These are phyloP conservation scores for Alternaria dauci DNA, from an alignment of 2,329 filamentous ascomycete species.

Conservation along the genomic window DNA sequence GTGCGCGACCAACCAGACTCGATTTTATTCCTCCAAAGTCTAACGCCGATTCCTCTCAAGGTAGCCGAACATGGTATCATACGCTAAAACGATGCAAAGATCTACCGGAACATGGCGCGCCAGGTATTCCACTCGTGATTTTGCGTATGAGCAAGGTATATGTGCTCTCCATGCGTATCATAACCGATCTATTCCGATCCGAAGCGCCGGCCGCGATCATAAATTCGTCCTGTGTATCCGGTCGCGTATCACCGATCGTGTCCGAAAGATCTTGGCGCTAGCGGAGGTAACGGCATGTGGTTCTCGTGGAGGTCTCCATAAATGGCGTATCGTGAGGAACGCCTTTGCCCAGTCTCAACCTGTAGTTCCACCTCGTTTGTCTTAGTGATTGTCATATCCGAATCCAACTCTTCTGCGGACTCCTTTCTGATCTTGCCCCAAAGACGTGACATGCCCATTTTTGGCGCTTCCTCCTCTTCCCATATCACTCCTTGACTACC, in stretches of 20 bases:
- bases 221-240: neutral
- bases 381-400: conserved; percentile 33
- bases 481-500: conserved; percentile 17
- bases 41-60: conserved; percentile 13
- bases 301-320: conserved; percentile 4
- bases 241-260: neutral
- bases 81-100: neutral
- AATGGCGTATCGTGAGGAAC: neutral
- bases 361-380: conserved; percentile 29
- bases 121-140: neutral
- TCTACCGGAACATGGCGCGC: neutral
- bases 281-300: conserved; percentile 7
- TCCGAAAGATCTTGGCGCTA: neutral
- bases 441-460: conserved; percentile 10
- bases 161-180: neutral
- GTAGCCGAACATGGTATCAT: conserved; percentile 3
- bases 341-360: conserved; percentile 17
- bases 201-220: neutral
- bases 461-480: conserved; percentile 5
- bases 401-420: neutral
- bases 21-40: neutral
- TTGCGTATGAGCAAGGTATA: neutral
- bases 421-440: conserved; percentile 22
- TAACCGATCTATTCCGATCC: neutral
- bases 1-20: neutral